Evolutionary conservation across 352 stramenopile genomes (phyloP), one percentile per base, ranked within the genome.

Genomic region (Thalassiosira mediterranea): DNA sequence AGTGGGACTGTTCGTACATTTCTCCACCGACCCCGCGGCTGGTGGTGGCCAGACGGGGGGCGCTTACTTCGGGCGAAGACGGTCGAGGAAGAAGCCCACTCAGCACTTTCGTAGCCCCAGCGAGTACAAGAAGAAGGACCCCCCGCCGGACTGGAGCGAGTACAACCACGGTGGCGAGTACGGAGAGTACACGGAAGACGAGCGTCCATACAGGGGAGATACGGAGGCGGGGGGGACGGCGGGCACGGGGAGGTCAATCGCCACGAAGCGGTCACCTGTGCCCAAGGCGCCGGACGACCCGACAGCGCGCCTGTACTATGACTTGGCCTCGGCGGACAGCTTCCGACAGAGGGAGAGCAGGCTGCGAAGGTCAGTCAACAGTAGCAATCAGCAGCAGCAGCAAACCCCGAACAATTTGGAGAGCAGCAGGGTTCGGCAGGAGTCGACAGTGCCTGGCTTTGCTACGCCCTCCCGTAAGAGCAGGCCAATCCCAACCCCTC

Each of bases 1-100:
- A 0, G 64, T 77, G 64, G 84, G 69, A 17, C 54, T 91, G 23
- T 86, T 87, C 46, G 59, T 91, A 44, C 81, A 91, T 65, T 77
- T 88, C 48, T 71, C 88, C 8, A 71, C 79, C 0, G 82, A 88
- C 40, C 32, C 31, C 28, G 38, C 58, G 3, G 19, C 46, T 46
- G n/a, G n/a, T n/a, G n/a, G n/a, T n/a, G 57, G 15, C 21, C 11
- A 48, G 25, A 34, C 34, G n/a, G 65, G 40, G 25, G 25, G 46
- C 23, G n/a, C 57, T 26, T 64, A 71, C 62, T 66, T 70, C 8
- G 40, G 56, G 56, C 47, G 34, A 58, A 53, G 37, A 58, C 63
- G 28, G 8, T 65, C 53, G 57, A 51, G 57, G 25, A 82, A 68
- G 21, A 53, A 46, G 26, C 21, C 32, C 42, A n/a, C n/a, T n/a